Percentiles rank a stretch among this genome's conserved stretches.
Evolutionary conservation across 495 filamentous ascomycete genomes (phyloP).

Genomic region (Annulohypoxylon moriforme): DNA sequence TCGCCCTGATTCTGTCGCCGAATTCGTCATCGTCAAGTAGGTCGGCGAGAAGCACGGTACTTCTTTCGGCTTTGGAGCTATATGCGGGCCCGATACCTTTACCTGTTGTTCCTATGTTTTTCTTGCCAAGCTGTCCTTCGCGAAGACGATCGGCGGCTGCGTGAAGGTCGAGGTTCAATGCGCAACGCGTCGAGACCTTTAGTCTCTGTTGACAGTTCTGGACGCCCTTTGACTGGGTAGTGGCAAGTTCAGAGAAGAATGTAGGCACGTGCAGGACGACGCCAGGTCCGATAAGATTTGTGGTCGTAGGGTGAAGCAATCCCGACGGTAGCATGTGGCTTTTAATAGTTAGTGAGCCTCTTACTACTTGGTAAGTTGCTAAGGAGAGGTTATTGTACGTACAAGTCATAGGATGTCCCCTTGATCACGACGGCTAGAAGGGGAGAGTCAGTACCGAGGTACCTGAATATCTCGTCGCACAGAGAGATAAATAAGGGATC

Average conservation of each 20-base stretch:
- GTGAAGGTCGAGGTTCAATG: conserved; percentile 88
- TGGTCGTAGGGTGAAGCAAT: conserved; percentile 78
- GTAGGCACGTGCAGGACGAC: conserved; percentile 77
- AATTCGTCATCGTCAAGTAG: conserved; percentile 76
- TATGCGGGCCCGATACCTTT: conserved; percentile 84
- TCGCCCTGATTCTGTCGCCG: conserved; percentile 74
- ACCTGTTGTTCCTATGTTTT: conserved; percentile 67
- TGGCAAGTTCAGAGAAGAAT: conserved; percentile 88
- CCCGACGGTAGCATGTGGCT: conserved; percentile 72
- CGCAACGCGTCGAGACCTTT: conserved; percentile 82
- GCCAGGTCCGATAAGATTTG: conserved; percentile 88
- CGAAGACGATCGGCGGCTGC: conserved; percentile 83
- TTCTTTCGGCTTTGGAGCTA: conserved; percentile 80
- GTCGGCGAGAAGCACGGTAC: conserved; percentile 79
- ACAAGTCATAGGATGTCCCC: conserved; percentile 39
- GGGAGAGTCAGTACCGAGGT: not conserved
- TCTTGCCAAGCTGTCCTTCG: conserved; percentile 75
- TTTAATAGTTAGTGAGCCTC: not conserved
- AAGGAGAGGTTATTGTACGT: not conserved
- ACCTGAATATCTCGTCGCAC: not conserved
- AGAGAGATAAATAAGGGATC: not conserved
- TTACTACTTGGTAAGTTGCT: not conserved
- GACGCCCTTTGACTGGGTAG: conserved; percentile 77
- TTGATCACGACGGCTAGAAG: conserved; percentile 29
- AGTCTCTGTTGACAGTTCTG: conserved; percentile 71